Conservation (phyloP, 31 red algal genomes). For the Bonnemaisonia californica region DNA sequence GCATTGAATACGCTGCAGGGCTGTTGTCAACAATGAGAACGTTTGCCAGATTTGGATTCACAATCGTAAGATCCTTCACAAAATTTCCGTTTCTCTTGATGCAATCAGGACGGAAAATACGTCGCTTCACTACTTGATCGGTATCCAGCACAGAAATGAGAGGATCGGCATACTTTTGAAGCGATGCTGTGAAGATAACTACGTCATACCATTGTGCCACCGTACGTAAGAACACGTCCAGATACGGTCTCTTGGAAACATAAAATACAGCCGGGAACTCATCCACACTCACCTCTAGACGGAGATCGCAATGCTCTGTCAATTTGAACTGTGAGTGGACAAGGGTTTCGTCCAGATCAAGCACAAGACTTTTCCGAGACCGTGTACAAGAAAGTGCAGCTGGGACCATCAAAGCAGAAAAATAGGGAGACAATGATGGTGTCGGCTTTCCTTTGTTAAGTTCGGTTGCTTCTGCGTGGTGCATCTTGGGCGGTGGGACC, state of each 20-base stretch:
- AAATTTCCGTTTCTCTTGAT: slow-evolving; percentile 47
- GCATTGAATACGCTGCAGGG: slow-evolving; percentile 80
- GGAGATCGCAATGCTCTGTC: slow-evolving; percentile 57
- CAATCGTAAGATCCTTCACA: slow-evolving; percentile 80
- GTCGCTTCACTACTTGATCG: slow-evolving; percentile 56
- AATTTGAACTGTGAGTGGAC: slow-evolving; percentile 78
- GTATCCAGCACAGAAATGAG: slow-evolving; percentile 61
- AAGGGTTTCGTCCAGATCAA: slow-evolving; percentile 95
- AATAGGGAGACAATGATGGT: slow-evolving; percentile 41
- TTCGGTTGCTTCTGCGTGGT: slow-evolving; percentile 30
- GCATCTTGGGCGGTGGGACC: neutral
- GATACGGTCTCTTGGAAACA: slow-evolving; percentile 82
- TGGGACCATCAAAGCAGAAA: slow-evolving; percentile 59
- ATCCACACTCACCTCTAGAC: slow-evolving; percentile 65
- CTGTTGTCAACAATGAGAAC: slow-evolving; percentile 90
- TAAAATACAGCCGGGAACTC: slow-evolving; percentile 73
- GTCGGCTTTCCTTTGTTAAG: slow-evolving; percentile 30
- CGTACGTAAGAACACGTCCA: slow-evolving; percentile 78
- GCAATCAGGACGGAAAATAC: slow-evolving; percentile 74
- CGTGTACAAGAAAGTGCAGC: slow-evolving; percentile 26
- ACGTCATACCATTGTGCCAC: slow-evolving; percentile 82
- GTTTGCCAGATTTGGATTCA: slow-evolving; percentile 67
- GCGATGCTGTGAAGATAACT: slow-evolving; percentile 85
- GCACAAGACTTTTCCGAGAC: slow-evolving; percentile 75
- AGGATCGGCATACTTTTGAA: slow-evolving; percentile 87